Percentiles rank a stretch among this genome's conserved stretches.
Conservation (phyloP, 768 basidiomycete species). For the Amanita muscaria region DNA sequence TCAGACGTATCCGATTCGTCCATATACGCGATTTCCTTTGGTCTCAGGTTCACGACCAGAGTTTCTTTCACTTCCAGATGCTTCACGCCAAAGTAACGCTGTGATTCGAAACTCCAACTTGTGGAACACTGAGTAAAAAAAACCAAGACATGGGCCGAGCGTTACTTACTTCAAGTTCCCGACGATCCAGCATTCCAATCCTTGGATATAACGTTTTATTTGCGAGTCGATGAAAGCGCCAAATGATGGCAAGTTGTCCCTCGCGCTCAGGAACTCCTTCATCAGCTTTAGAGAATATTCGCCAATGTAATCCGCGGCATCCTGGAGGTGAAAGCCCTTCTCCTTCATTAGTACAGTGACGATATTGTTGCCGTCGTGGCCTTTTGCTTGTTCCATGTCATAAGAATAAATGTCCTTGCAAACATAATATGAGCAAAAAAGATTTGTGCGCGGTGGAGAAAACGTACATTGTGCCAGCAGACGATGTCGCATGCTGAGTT, state of each 20-base stretch:
- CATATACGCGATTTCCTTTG: slow-evolving; percentile 23
- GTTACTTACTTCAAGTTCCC: slow-evolving; percentile 46
- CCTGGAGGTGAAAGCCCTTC: slow-evolving; percentile 43
- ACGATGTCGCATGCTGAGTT: slow-evolving; percentile 57
- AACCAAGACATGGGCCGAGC: neutral
- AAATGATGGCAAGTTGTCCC: slow-evolving; percentile 40
- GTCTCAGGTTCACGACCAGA: slow-evolving; percentile 35
- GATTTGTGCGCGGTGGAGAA: neutral
- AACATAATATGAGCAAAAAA: slow-evolving; percentile 3
- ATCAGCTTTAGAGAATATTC: slow-evolving; percentile 41
- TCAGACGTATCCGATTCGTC: slow-evolving; percentile 29
- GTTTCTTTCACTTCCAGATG: slow-evolving; percentile 44
- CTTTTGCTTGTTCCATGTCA: slow-evolving; percentile 63
- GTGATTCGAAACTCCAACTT: slow-evolving; percentile 61
- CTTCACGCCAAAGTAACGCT: slow-evolving; percentile 55
- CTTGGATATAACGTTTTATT: slow-evolving; percentile 44
- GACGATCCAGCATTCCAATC: slow-evolving; percentile 49
- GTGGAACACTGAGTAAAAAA: slow-evolving; percentile 17
- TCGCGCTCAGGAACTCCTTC: slow-evolving; percentile 38
- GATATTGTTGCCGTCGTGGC: slow-evolving; percentile 57
- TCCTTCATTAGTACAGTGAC: slow-evolving; percentile 60
- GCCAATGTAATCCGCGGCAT: slow-evolving; percentile 50
- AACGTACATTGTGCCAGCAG: slow-evolving; percentile 60
- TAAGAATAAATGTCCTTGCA: slow-evolving; percentile 62
- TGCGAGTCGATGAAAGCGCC: slow-evolving; percentile 39